Evolutionary conservation across 192 early-diverging fungal species (phyloP).

Genomic region (Coemansia asiatica): DNA sequence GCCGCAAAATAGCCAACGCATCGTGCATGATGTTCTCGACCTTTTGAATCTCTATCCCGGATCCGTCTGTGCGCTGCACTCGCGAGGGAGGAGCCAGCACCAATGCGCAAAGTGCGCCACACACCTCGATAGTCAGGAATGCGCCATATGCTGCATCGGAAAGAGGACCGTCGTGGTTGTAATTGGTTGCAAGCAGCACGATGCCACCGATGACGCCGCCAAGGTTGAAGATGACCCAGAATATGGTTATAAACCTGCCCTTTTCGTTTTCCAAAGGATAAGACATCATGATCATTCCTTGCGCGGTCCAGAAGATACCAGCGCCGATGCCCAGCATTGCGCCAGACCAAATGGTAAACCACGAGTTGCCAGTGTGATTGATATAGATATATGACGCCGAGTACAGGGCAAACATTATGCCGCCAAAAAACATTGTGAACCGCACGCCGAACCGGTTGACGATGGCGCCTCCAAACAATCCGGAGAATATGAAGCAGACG

Average conservation of each 20-base stretch:
- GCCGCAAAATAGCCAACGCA: conserved; percentile 49
- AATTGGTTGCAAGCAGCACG: conserved; percentile 74
- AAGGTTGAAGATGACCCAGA: conserved; percentile 84
- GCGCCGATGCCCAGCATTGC: conserved; percentile 24
- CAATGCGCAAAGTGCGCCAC: conserved; percentile 61
- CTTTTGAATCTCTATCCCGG: conserved; percentile 59
- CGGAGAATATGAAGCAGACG: conserved; percentile 69
- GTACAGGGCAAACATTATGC: conserved; percentile 65
- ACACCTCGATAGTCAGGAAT: conserved; percentile 67
- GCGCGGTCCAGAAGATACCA: conserved; percentile 18
- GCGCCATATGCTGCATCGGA: conserved; percentile 65
- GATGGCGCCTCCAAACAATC: conserved; percentile 70
- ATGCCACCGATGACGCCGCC: conserved; percentile 75
- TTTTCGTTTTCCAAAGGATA: conserved; percentile 81
- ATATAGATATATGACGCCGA: conserved; percentile 64
- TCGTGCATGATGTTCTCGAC: conserved; percentile 63
- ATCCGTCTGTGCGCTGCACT: conserved; percentile 65
- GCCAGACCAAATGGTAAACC: conserved; percentile 35
- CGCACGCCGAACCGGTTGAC: conserved; percentile 71
- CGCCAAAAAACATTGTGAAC: conserved; percentile 62
- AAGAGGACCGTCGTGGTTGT: conserved; percentile 62
- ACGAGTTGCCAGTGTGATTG: conserved; percentile 59
- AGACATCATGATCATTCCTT: conserved; percentile 76
- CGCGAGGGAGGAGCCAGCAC: conserved; percentile 58
- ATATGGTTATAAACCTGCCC: conserved; percentile 76